Evolutionary conservation across 306 rosid genomes (phyloP).

Genomic region (Vigna hirtella): DNA sequence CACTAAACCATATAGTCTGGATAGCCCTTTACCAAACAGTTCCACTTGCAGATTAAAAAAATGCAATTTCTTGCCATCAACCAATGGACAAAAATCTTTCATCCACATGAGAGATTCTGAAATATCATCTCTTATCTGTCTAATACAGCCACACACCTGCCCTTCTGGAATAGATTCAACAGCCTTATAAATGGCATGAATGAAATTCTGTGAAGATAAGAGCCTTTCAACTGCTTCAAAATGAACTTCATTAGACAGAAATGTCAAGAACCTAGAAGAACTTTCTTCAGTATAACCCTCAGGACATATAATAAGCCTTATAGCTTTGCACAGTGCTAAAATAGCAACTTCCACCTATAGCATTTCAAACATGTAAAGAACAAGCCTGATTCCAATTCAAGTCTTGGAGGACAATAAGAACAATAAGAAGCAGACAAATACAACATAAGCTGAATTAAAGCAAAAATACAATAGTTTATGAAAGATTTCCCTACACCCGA

Average conservation of each 20-base stretch:
- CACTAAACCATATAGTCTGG: constrained; percentile 73
- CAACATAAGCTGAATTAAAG: constrained; percentile 32
- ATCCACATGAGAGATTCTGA: constrained; percentile 79
- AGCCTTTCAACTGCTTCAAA: constrained; percentile 73
- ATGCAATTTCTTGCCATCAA: constrained; percentile 46
- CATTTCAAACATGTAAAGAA: constrained; percentile 42
- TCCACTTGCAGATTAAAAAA: constrained; percentile 58
- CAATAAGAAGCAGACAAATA: constrained; percentile 2
- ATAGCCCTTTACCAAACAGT: constrained; percentile 81
- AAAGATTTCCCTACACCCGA: not conserved
- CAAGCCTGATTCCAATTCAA: constrained; percentile 37
- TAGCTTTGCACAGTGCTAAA: constrained; percentile 79
- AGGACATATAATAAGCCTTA: constrained; percentile 56
- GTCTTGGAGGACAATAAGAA: not conserved
- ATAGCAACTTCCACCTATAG: constrained; percentile 78
- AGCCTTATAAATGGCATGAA: constrained; percentile 61
- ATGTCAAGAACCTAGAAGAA: constrained; percentile 55
- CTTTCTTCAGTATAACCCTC: constrained; percentile 50
- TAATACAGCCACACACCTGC: constrained; percentile 72
- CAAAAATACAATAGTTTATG: not conserved
- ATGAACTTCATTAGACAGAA: constrained; percentile 56
- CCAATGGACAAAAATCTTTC: constrained; percentile 48
- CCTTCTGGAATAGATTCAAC: constrained; percentile 86
- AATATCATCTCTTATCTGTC: constrained; percentile 64
- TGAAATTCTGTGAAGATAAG: constrained; percentile 64